These are phyloP conservation scores for Protomyces inundatus DNA, from an alignment of 1,139 yeast genomes.

Conservation along the genomic window DNA sequence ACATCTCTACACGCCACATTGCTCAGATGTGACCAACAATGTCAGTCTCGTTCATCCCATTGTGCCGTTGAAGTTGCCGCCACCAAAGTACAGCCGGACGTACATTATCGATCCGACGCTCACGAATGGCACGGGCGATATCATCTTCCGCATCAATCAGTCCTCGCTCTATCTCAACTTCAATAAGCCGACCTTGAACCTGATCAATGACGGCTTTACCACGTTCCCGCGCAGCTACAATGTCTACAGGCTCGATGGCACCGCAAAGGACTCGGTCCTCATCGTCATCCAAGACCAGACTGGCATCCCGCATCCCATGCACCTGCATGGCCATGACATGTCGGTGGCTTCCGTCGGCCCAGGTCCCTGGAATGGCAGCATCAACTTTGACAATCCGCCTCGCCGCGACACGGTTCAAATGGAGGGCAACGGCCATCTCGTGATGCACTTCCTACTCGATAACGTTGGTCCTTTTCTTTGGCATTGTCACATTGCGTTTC, in stretches of 20 bases:
- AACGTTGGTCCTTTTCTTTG: constrained; percentile 83
- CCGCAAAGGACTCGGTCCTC: neutral
- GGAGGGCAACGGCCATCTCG: constrained; percentile 57
- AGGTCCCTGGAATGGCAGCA: constrained; percentile 50
- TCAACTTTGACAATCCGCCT: constrained; percentile 57
- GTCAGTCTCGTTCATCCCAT: neutral
- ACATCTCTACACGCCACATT: neutral
- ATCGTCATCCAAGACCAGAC: neutral
- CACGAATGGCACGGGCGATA: neutral
- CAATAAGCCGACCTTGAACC: neutral
- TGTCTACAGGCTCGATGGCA: neutral
- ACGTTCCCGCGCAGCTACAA: neutral
- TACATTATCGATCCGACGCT: neutral
- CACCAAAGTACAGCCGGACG: neutral
- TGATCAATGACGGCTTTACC: constrained; percentile 1
- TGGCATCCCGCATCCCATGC: constrained; percentile 55
- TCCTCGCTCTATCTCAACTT: neutral
- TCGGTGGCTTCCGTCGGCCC: constrained; percentile 53
- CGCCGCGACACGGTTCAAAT: constrained; percentile 60
- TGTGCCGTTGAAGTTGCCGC: neutral
- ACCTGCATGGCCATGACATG: constrained; percentile 47
- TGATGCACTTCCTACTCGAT: constrained; percentile 59
- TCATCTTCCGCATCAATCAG: neutral
- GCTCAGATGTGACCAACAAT: neutral
- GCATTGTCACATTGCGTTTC: neutral